A percentile compares a stretch with the other conserved stretches of the same genome.
phyloP scores from a whole-genome alignment of 345 rosid species.

The Citrus medica region DNA sequence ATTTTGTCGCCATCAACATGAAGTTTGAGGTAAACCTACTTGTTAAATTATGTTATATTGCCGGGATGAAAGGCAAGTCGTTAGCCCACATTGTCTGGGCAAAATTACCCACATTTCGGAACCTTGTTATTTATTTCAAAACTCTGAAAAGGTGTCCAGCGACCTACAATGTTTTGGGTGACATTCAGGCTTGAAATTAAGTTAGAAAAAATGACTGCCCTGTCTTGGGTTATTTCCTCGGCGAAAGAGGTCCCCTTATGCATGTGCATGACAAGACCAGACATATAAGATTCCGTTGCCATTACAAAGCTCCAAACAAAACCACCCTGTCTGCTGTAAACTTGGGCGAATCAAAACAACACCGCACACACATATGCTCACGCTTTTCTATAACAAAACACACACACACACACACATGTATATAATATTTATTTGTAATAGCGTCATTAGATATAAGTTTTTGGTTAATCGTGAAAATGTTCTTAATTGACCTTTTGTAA shows the following conservation, averaged over 20 bases:
- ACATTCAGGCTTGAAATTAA: not conserved
- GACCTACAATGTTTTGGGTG: not conserved
- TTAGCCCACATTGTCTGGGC: not conserved
- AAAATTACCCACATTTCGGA: not conserved
- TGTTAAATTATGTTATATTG: not conserved
- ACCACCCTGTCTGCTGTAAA: not conserved
- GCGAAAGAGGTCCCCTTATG: not conserved
- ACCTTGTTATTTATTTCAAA: not conserved
- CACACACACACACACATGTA: not conserved
- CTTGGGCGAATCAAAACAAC: no score
- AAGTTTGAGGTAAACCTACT: slow-evolving; percentile 49
- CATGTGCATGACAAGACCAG: not conserved
- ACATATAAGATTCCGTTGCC: slow-evolving; percentile 25
- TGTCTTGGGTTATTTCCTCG: not conserved
- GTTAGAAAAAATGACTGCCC: not conserved
- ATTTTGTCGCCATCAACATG: slow-evolving; percentile 57
- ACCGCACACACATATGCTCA: slow-evolving; percentile 2
- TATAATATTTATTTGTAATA: not conserved
- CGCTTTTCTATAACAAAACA: slow-evolving; percentile 2
- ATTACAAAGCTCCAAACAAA: slow-evolving; percentile 18
- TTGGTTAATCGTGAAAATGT: no score
- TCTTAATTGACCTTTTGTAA: no score
- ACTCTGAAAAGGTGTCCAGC: not conserved
- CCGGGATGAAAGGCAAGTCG: not conserved
- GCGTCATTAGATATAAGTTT: no score